These are phyloP conservation scores for Suillus plorans DNA, from an alignment of 768 basidiomycete species.

Conservation along the genomic window DNA sequence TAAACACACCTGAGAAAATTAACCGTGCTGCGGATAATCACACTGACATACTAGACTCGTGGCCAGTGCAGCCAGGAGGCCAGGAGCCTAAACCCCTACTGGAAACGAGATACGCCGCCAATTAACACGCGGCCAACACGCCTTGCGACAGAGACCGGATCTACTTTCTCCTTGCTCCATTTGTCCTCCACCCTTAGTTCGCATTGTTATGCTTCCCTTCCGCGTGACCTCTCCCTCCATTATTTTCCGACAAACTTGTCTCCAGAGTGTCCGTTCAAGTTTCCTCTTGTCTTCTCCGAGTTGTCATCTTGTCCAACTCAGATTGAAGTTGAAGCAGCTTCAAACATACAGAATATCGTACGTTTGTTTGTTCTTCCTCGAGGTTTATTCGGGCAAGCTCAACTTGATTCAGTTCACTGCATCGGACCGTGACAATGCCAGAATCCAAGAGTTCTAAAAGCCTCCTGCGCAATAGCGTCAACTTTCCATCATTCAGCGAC, in stretches of 20 bases:
- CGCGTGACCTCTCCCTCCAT: no score
- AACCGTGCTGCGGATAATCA: neutral
- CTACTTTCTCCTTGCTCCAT: no score
- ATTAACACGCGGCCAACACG: neutral
- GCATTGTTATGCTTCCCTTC: no score
- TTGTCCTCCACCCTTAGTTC: no score
- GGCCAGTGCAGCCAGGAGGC: no score
- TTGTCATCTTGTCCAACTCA: neutral
- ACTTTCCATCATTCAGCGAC: conserved; percentile 25
- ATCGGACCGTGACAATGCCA: neutral
- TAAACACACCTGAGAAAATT: neutral
- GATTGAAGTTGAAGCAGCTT: neutral
- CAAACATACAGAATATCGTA: neutral
- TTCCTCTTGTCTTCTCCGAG: neutral
- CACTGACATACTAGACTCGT: neutral
- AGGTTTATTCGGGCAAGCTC: neutral
- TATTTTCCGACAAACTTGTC: neutral
- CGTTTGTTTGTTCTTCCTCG: neutral
- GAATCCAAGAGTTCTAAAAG: neutral
- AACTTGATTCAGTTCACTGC: neutral
- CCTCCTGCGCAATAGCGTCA: conserved; percentile 11
- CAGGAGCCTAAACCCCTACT: neutral
- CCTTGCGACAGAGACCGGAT: neutral
- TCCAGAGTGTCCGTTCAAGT: neutral
- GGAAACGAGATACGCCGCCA: neutral